Evolutionary conservation across 805 yeast species (phyloP), one percentile per base, ranked within the genome.

Genomic region (Candida sanyiensis): DNA sequence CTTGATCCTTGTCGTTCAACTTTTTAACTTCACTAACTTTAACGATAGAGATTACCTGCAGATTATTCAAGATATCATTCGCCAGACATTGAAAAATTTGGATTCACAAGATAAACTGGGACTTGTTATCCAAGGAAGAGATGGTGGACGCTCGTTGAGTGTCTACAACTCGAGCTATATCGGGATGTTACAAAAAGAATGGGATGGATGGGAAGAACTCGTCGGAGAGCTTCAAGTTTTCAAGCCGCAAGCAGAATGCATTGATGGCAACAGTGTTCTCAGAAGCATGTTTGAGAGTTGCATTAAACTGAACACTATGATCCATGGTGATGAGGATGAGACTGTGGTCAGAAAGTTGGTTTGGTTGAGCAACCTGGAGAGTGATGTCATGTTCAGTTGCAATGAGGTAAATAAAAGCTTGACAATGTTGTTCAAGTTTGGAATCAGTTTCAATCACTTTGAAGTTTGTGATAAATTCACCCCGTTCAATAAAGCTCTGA

Each of bases 161-260:
- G 52, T 58, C 19, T 48, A 48, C 23, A 72, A 74, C 1, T 64
- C 72, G 1, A 46, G 52, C 7, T 74, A 66, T 45, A 56, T 70
- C 29, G 80, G 80, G 3, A 66, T 72, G 50, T 62, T 67, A 0
- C 53, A 58, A 13, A 54, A 63, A 11, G 46, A 47, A 4, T 75
- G 79, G 79, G 56, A 60, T 10, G 76, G 75, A 1, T 72, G 79
- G 75, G 59, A 60, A 24, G 65, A 64, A 4, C 48, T 73, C 17
- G 48, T 72, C 18, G 54, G 58, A n/a, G 66, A 60, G 8, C 41
- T 72, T 7, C 49, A 57, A 27, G 59, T 66, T 2, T 44, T 42
- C 23, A 28, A 21, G 22, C 30, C 32, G 17, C 19, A 17, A 35
- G 25, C 35, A 33, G 41, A 40, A 15, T 19, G 3, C 5, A 12